Base-by-base conservation (phyloP, 176 grass and related monocot species). In the Bothriochloa decipiens region DNA sequence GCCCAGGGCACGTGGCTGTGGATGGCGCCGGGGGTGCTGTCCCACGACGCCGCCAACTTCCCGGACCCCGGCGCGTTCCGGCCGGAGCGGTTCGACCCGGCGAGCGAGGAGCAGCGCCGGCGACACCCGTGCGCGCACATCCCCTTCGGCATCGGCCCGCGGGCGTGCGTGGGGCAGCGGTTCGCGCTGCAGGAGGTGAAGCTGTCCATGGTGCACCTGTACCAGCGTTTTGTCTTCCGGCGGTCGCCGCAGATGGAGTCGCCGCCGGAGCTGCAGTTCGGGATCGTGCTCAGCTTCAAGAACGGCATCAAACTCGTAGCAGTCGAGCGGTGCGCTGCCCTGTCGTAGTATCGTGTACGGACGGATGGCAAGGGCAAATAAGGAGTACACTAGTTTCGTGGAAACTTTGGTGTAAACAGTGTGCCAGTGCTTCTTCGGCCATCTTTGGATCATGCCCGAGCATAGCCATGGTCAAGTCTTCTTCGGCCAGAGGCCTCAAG, bases 121-220 rank as follows among this genome's bases (percentile, higher is more conserved):
- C 88, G 92, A 26, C 92, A 98, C 79, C 89, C 89, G 42, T 93
- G 91, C 62, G 88, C 95, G 8, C 87, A 93, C 89, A 91, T 93
- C 69, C 95, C 95, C 2, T 98, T 97, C 87, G 95, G 95, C 40
- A 66, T 94, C 27, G 92, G 92, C 2, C 95, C 95, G 23, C 76
- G 95, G 66, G 81, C 90, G 69, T 97, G 95, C 86, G 90, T 94
- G 2, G 95, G 92, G 75, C 92, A 93, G 87, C 89, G 85, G 79
- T 95, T 98, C 83, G 69, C 91, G 66, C 61, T 95, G 82, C 95
- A 93, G 76, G 89, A 98, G 88, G 46, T 93, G 82, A 95, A 98
- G 84, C 85, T 98, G 20, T 76, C 95, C 29, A 52, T 93, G 78
- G 81, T 95, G 8, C 82, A 90, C 80, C 87, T 92, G 5, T 93